Base-by-base conservation (phyloP, 805 yeast species). In the Ogataea allantospora region DNA sequence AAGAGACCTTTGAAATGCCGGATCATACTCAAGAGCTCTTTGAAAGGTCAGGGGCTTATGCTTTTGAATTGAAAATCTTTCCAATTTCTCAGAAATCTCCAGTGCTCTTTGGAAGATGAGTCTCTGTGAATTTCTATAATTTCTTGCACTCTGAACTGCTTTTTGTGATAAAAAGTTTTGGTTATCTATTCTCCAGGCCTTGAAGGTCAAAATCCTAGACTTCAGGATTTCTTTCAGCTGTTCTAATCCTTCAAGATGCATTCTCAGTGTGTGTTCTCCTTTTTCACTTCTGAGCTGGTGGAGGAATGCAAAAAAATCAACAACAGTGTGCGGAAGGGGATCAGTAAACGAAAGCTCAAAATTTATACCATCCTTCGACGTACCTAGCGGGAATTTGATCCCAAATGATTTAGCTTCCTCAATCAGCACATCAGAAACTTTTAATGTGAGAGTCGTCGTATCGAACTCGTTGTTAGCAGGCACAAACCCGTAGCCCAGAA, bases 401-500 rank as follows among this genome's bases (percentile, higher is more conserved):
- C 73, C 63, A 58, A 71, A 51, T 60, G 67, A 23, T 52, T 48
- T 35, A 1, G 62, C 62, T 10, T 43, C 42, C 9, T 46, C 44
- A 14, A 60, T 36, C 2, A 50, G 29, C 3, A 33, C 38, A 6
- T 43, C 17, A 18, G 72, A 73, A 2, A 87, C 67, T 54, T 77
- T 78, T 44, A 88, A 68, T 2, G 85, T 73, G 24, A 88, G 66
- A 5, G 78, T 75, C 1, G 78, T 65, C 4, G 64, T 51, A 47
- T 84, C 91, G 16, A 74, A 75, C 3, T 60, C 57, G 46, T 79
- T 77, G 16, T 63, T 63, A 30, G 69, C 63, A 18, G 76, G 56
- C 4, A 80, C 76, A 59, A 88, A 88, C 1, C 96, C 96, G 57
- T 88, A 89, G 33, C 84, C 73, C 13, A 88, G 73, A 11, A 88